These are phyloP conservation scores for Backusella tuberculispora DNA, from an alignment of 192 early-diverging fungal species.

Conservation along the genomic window DNA sequence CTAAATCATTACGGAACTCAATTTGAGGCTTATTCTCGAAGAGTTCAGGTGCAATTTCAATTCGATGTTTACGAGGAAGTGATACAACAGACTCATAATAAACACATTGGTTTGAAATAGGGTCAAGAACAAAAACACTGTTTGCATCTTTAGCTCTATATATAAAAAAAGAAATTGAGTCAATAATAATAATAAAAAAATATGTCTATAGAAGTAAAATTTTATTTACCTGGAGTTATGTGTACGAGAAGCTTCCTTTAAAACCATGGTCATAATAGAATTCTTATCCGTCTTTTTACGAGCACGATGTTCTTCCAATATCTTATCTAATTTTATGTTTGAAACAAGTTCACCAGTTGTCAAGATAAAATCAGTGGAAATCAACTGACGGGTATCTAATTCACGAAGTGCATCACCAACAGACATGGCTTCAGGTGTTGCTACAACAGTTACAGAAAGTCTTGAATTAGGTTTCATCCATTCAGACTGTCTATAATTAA, in stretches of 20 bases:
- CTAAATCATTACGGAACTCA: conserved; percentile 86
- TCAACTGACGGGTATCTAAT: conserved; percentile 78
- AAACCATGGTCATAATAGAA: conserved; percentile 93
- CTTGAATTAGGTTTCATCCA: conserved; percentile 71
- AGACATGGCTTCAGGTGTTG: conserved; percentile 72
- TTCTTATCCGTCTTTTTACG: conserved; percentile 74
- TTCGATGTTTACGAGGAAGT: conserved; percentile 59
- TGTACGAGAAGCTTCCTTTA: conserved; percentile 68
- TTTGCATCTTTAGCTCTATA: conserved; percentile 66
- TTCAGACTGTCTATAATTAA: conserved; percentile 55
- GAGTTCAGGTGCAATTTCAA: conserved; percentile 63
- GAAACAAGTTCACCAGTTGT: conserved; percentile 89
- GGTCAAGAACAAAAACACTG: conserved; percentile 87
- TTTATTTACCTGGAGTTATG: conserved; percentile 48
- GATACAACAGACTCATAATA: conserved; percentile 72
- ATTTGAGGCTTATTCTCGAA: conserved; percentile 71
- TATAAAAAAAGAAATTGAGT: background rate
- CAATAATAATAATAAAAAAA: background rate
- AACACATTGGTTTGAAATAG: conserved; percentile 74
- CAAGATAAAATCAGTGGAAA: conserved; percentile 90
- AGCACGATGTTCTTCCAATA: conserved; percentile 82
- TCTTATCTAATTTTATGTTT: conserved; percentile 79
- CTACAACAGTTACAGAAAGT: conserved; percentile 73
- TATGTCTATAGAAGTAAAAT: background rate
- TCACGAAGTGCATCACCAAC: conserved; percentile 94